Evolutionary conservation across 2,329 filamentous ascomycete species (phyloP).

Genomic region (Diaporthe sp.): DNA sequence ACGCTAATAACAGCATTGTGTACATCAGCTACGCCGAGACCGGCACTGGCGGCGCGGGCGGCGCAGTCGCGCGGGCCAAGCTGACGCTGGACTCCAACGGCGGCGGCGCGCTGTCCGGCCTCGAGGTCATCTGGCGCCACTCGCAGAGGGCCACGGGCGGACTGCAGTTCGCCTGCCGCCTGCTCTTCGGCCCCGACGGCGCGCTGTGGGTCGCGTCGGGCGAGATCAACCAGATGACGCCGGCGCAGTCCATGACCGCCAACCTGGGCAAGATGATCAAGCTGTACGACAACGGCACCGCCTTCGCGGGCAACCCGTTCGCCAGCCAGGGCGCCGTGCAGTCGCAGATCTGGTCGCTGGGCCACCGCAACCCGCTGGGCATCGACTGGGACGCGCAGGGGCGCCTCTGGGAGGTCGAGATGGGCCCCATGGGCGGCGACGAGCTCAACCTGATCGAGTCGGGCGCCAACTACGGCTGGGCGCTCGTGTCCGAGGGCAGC

Average conservation of each 20-base stretch:
- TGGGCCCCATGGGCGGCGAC: conserved; percentile 53
- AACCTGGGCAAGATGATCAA: conserved; percentile 53
- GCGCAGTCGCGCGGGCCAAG: conserved; percentile 50
- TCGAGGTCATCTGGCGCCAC: conserved; percentile 52
- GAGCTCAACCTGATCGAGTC: conserved; percentile 52
- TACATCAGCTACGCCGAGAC: conserved; percentile 52
- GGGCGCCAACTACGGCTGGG: conserved; percentile 53
- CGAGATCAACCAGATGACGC: conserved; percentile 51
- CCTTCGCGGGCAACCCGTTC: conserved; percentile 51
- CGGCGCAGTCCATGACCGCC: conserved; percentile 49
- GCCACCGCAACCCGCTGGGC: conserved; percentile 52
- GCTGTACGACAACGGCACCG: conserved; percentile 51
- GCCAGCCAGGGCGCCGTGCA: conserved; percentile 47
- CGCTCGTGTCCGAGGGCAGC: conserved; percentile 49
- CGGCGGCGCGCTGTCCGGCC: conserved; percentile 48
- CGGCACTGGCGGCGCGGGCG: conserved; percentile 43
- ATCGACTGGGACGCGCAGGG: conserved; percentile 52
- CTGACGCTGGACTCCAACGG: conserved; percentile 48
- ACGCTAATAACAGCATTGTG: conserved; percentile 49
- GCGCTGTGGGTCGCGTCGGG: conserved; percentile 51
- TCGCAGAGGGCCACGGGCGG: conserved; percentile 48
- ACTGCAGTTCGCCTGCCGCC: conserved; percentile 50
- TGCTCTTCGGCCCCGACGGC: conserved; percentile 49
- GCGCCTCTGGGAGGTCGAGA: conserved; percentile 53
- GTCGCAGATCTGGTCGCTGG: conserved; percentile 51